Evolutionary conservation across 768 basidiomycete species (phyloP).

Genomic region (Tricholoma saponaceum): DNA sequence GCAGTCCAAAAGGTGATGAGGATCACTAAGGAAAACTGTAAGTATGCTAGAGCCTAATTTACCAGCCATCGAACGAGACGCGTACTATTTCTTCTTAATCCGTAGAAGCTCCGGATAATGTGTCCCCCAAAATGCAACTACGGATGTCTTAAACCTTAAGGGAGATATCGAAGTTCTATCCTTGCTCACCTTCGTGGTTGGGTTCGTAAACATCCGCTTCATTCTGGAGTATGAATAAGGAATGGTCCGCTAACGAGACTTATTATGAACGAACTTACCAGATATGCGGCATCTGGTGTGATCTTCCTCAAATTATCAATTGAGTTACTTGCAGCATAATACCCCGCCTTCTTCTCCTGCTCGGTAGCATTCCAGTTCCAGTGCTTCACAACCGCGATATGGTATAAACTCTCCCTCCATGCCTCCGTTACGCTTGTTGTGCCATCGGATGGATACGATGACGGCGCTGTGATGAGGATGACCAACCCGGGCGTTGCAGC

Average conservation of each 20-base stretch:
- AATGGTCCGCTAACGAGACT: background rate
- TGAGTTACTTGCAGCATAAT: constrained; percentile 29
- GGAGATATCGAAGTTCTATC: background rate
- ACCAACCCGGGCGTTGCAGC: constrained; percentile 35
- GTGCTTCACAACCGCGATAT: constrained; percentile 37
- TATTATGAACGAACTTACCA: constrained; percentile 25
- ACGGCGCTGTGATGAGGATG: constrained; percentile 37
- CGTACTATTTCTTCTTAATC: constrained; percentile 46
- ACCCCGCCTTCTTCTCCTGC: constrained; percentile 28
- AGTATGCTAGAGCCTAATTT: no score
- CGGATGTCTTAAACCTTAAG: background rate
- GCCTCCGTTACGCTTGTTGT: constrained; percentile 40
- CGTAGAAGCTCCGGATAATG: constrained; percentile 35
- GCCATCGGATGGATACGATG: constrained; percentile 28
- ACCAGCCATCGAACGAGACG: no score
- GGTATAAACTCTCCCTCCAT: constrained; percentile 42
- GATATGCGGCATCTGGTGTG: constrained; percentile 42
- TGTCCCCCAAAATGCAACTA: constrained; percentile 41
- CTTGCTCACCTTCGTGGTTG: constrained; percentile 33
- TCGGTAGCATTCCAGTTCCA: constrained; percentile 45
- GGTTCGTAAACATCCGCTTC: constrained; percentile 48
- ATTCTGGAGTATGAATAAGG: constrained; percentile 25
- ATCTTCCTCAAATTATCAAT: constrained; percentile 38
- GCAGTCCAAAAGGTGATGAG: constrained; percentile 42
- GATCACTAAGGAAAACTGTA: constrained; percentile 35